These are phyloP conservation scores for Zygnema circumcarinatum DNA, from an alignment of 139 green algal species.

Conservation along the genomic window DNA sequence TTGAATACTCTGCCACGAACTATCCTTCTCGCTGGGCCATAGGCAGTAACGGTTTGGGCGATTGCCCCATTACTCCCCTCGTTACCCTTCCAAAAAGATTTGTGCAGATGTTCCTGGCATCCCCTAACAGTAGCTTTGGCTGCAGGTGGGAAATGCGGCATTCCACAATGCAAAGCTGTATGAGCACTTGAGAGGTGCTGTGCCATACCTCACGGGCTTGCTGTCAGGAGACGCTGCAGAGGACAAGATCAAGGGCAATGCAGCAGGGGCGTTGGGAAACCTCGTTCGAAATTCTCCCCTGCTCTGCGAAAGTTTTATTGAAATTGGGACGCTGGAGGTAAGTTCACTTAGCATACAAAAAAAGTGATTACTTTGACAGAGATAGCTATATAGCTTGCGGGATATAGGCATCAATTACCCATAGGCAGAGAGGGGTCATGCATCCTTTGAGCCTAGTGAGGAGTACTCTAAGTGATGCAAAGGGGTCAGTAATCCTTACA, in stretches of 20 bases:
- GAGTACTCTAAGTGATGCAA: no score
- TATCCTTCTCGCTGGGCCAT: no score
- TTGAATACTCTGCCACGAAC: no score
- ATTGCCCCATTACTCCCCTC: no score
- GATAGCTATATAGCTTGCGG: background rate
- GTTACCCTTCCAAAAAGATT: no score
- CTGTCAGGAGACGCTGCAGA: slow-evolving; percentile 66
- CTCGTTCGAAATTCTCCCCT: slow-evolving; percentile 83
- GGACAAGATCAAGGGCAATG: slow-evolving; percentile 92
- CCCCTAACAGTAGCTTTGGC: no score
- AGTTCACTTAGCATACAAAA: background rate
- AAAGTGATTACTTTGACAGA: background rate
- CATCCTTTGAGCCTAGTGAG: no score
- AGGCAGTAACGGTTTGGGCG: slow-evolving; percentile 67
- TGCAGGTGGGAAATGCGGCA: slow-evolving; percentile 67
- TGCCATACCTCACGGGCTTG: slow-evolving; percentile 80
- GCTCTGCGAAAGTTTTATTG: slow-evolving; percentile 82
- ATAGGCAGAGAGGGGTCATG: no score
- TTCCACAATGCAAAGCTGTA: slow-evolving; percentile 93
- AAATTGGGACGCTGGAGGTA: slow-evolving; percentile 50
- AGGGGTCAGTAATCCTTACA: no score
- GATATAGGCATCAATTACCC: background rate
- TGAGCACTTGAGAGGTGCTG: slow-evolving; percentile 71
- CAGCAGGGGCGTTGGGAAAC: slow-evolving; percentile 93
- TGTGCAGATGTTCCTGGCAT: no score